phyloP scores from a whole-genome alignment of 2,329 filamentous ascomycete genomes.

The Dothideomycetidae sp. region DNA sequence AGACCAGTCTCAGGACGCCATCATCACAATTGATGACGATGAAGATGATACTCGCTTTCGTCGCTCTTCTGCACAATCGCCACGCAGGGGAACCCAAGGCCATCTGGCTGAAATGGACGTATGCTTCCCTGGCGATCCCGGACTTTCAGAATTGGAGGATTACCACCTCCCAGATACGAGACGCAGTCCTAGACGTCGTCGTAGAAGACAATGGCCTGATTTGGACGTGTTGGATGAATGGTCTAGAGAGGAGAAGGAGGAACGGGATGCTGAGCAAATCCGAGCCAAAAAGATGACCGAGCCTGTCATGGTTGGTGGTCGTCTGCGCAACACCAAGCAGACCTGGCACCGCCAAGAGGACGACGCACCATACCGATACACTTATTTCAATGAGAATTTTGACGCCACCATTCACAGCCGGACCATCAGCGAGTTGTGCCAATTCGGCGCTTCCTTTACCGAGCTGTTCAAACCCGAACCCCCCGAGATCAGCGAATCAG shows the following conservation, averaged over 20 bases:
- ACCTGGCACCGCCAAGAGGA: constrained; percentile 81
- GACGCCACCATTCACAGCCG: constrained; percentile 92
- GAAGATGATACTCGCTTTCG: constrained; percentile 15
- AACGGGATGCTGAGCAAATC: constrained; percentile 58
- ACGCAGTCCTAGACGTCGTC: constrained; percentile 35
- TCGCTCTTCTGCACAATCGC: constrained; percentile 28
- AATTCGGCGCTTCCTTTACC: constrained; percentile 68
- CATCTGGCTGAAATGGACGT: constrained; percentile 70
- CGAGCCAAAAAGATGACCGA: constrained; percentile 87
- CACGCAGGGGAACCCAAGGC: constrained; percentile 43
- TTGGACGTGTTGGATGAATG: constrained; percentile 73
- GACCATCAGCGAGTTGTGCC: constrained; percentile 82
- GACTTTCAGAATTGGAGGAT: constrained; percentile 62
- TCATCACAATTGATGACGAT: constrained; percentile 37
- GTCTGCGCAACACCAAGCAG: constrained; percentile 62
- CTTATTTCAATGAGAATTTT: constrained; percentile 97
- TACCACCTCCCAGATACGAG: constrained; percentile 22
- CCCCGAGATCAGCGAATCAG: constrained; percentile 57
- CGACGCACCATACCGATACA: constrained; percentile 85
- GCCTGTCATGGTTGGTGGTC: constrained; percentile 79
- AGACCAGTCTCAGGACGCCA: constrained; percentile 28
- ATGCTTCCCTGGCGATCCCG: constrained; percentile 65
- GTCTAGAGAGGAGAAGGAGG: constrained; percentile 81
- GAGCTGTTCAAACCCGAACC: constrained; percentile 88
- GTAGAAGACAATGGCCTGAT: constrained; percentile 67